Base-by-base conservation (phyloP, 768 basidiomycete genomes). In the Saitozyma podzolica region DNA sequence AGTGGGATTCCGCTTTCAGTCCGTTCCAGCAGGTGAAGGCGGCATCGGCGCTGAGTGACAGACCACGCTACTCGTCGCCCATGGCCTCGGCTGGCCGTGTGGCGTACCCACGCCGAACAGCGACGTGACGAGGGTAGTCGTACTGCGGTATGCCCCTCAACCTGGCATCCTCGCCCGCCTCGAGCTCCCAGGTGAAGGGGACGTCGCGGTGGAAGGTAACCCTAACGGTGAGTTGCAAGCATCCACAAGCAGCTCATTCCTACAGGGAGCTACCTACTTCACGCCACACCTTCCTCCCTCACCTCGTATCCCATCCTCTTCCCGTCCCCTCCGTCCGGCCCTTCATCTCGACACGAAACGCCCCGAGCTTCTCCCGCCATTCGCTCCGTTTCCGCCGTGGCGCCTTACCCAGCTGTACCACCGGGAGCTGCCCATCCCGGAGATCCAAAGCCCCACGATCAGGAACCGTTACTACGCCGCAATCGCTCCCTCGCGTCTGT, bases 31-130 rank as follows among this genome's bases (percentile, higher is more conserved):
- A 29, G 29, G 29, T 47, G 13, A 47, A 6, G 45, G 6, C 45
- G 29, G 19, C 9, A 16, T 16, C 19, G 17, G 51, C 17, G 40
- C 29, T 59, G 40, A 51, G 40, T 8, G 6, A 16, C 54, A 72
- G 70, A 40, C 7, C 2, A 19, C 42, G 6, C 55, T 72, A 40
- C 17, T 75, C 0, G 20, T 71, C 29, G 67, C 56, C 11, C 58
- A 69, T 51, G 74, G 74, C 1, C 40, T 71, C 9, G 71, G 69
- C 13, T 75, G 74, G 74, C 69, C 74, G 8, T 67, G 72, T 47
- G 69, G 54, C 6, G 20, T 73, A 9, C 74, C 74, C 7, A 73
- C 65, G 50, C 67, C 67, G 0, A 75, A 73, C 56, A 71, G 74
- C 7, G 71, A 75, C 47, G 69, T 75, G 37, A 75, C 74, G 0